A percentile compares a stretch with the other conserved stretches of the same genome.
phyloP scores from a whole-genome alignment of 2,329 filamentous ascomycete species.

The Trichophyton schoenleinii region DNA sequence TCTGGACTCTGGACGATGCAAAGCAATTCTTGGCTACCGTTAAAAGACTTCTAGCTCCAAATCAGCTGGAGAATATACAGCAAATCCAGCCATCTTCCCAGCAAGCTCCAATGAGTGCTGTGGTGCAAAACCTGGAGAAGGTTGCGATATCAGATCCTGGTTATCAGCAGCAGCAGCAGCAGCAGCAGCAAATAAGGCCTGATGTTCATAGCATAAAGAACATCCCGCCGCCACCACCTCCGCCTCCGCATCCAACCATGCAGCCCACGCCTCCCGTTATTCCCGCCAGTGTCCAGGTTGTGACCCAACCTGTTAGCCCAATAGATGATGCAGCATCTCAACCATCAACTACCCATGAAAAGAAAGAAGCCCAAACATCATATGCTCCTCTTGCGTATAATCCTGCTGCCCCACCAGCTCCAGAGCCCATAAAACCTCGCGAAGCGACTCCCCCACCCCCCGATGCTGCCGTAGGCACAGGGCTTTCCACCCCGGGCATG shows the following conservation, averaged over 20 bases:
- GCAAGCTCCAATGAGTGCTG: constrained; percentile 41
- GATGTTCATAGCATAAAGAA: background rate
- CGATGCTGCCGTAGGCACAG: constrained; percentile 40
- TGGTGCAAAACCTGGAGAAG: constrained; percentile 52
- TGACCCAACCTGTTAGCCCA: constrained; percentile 13
- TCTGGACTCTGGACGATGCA: constrained; percentile 51
- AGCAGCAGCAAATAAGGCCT: too few relatives aligned
- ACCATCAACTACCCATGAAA: constrained; percentile 4
- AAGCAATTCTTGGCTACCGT: constrained; percentile 39
- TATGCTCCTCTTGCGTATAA: constrained; percentile 50
- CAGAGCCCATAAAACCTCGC: constrained; percentile 51
- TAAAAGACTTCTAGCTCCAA: constrained; percentile 23
- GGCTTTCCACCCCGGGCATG: constrained; percentile 31
- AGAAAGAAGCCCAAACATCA: constrained; percentile 21
- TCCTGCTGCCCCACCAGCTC: constrained; percentile 52
- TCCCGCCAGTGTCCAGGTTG: constrained; percentile 17
- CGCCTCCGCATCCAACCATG: constrained; percentile 14
- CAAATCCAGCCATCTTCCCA: constrained; percentile 22
- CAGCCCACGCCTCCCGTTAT: constrained; percentile 15
- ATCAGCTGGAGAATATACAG: constrained; percentile 37
- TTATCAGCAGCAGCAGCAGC: constrained; percentile 20
- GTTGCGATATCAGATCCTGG: constrained; percentile 45
- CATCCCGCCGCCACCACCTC: constrained; percentile 13
- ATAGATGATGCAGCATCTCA: constrained; percentile 5
- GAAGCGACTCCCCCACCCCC: constrained; percentile 54